These are phyloP conservation scores for Boehmeria nivea DNA, from an alignment of 306 rosid species.

Conservation along the genomic window DNA sequence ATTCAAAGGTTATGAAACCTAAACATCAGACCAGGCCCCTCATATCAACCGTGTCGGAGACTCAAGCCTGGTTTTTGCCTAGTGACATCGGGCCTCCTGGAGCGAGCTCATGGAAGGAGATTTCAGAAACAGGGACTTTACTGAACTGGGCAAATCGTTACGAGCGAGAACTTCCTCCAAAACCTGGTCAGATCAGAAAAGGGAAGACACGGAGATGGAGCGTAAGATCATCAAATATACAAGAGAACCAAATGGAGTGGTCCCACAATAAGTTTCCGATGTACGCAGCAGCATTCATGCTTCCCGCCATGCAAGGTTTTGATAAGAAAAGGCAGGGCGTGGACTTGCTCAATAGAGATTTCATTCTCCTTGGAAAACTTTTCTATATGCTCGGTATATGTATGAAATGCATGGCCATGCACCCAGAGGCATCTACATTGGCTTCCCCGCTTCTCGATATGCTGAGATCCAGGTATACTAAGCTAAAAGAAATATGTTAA, in stretches of 20 bases:
- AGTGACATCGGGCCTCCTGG: conserved; percentile 68
- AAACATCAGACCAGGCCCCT: conserved; percentile 54
- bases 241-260: conserved; percentile 50
- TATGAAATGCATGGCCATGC: conserved; percentile 89
- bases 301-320: conserved; percentile 93
- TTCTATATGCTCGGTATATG: conserved; percentile 86
- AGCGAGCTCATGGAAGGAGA: conserved; percentile 79
- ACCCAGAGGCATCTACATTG: conserved; percentile 83
- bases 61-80: conserved; percentile 89
- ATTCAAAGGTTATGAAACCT: conserved; percentile 47
- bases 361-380: conserved; percentile 83
- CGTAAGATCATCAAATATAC: conserved; percentile 36
- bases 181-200: conserved; percentile 52
- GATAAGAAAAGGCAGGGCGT: conserved; percentile 91
- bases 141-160: conserved; percentile 82
- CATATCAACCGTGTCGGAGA: conserved; percentile 63
- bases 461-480: conserved; percentile 88
- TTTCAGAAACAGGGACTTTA: conserved; percentile 53
- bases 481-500: too few species aligned
- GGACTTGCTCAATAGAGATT: conserved; percentile 89
- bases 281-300: conserved; percentile 96
- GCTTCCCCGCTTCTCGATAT: conserved; percentile 79
- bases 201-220: conserved; percentile 91
- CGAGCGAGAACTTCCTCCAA: conserved; percentile 76
- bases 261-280: conserved; percentile 85